phyloP scores from a whole-genome alignment of 768 basidiomycete species.

The Podaxis sp. region DNA sequence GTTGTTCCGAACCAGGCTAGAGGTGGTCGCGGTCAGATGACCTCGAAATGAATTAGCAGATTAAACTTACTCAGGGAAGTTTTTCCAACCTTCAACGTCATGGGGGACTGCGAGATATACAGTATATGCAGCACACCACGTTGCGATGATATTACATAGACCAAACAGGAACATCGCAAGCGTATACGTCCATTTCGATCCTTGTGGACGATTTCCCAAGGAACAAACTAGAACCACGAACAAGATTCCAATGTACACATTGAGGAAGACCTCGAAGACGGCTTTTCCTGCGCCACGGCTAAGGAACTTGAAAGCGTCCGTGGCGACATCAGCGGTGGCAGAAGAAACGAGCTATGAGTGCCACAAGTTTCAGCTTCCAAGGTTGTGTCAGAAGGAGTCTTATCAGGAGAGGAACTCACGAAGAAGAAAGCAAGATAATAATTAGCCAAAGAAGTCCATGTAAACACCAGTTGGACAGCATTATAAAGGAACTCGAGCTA shows the following conservation, averaged over 20 bases:
- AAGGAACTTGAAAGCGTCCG: slow-evolving; percentile 83
- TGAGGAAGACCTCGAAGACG: slow-evolving; percentile 73
- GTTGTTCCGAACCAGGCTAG: slow-evolving; percentile 58
- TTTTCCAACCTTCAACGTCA: slow-evolving; percentile 67
- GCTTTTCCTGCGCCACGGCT: slow-evolving; percentile 63
- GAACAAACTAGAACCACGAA: slow-evolving; percentile 84
- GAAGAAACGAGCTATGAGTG: slow-evolving; percentile 66
- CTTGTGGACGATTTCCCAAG: slow-evolving; percentile 88
- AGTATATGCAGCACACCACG: slow-evolving; percentile 90
- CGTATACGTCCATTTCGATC: slow-evolving; percentile 83
- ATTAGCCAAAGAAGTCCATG: slow-evolving; percentile 92
- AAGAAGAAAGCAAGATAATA: slow-evolving; percentile 96
- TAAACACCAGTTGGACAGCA: slow-evolving; percentile 81
- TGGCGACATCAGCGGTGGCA: slow-evolving; percentile 51
- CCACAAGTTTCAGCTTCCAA: slow-evolving; percentile 10
- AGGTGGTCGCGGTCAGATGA: not conserved
- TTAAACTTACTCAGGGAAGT: slow-evolving; percentile 57
- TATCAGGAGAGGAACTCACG: slow-evolving; percentile 39
- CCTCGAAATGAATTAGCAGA: slow-evolving; percentile 3
- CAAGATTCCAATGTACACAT: slow-evolving; percentile 81
- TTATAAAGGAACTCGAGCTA: slow-evolving; percentile 92
- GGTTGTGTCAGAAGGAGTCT: not conserved
- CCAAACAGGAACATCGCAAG: slow-evolving; percentile 76
- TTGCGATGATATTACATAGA: slow-evolving; percentile 69
- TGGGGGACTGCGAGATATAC: slow-evolving; percentile 84